Conservation (phyloP, 768 basidiomycete species). For the Butyriboletus loyo region DNA sequence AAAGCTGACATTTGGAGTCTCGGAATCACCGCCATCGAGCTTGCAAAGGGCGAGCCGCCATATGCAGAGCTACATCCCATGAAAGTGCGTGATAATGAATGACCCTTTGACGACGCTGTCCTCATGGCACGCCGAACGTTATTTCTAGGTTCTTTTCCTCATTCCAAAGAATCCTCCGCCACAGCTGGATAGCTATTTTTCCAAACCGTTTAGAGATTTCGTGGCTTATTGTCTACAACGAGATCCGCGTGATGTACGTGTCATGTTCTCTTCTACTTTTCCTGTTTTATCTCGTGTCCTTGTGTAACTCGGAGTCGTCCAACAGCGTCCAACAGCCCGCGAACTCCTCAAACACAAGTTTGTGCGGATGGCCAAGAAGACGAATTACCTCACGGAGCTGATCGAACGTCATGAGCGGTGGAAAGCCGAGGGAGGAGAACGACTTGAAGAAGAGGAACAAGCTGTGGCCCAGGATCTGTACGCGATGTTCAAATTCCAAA, state of each 20-base stretch:
- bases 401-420: constrained; percentile 94
- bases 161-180: constrained; percentile 98
- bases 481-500: constrained; percentile 22
- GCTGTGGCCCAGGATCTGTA: constrained; percentile 63
- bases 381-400: constrained; percentile 89
- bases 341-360: constrained; percentile 97
- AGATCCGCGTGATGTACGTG: constrained; percentile 84
- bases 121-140: not conserved
- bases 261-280: not conserved
- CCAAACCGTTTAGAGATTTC: constrained; percentile 92
- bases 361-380: constrained; percentile 91
- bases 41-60: constrained; percentile 96
- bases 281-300: constrained; percentile 1
- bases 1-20: constrained; percentile 99
- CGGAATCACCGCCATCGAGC: constrained; percentile 95
- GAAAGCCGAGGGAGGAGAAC: constrained; percentile 85
- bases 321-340: constrained; percentile 87
- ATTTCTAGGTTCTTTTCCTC: constrained; percentile 82
- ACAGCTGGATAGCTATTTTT: constrained; percentile 84
- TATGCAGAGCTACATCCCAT: constrained; percentile 98
- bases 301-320: constrained; percentile 17
- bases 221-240: constrained; percentile 90
- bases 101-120: not conserved
- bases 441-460: constrained; percentile 67
- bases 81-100: constrained; percentile 61